Evolutionary conservation across 2,329 filamentous ascomycete species (phyloP), one percentile per base, ranked within the genome.

Genomic region (Microcyclospora pomicola): DNA sequence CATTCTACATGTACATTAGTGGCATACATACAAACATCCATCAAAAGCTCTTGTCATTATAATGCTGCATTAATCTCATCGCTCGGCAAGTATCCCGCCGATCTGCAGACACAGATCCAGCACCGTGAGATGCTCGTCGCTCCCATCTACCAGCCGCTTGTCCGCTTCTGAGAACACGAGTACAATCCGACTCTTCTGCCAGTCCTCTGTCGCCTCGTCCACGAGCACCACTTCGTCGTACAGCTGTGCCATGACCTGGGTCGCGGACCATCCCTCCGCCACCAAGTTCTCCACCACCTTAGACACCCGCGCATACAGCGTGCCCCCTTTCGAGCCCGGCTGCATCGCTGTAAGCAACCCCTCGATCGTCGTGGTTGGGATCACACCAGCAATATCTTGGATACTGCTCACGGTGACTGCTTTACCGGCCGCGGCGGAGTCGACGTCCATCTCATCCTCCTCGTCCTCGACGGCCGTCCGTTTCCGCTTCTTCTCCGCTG

Each of bases 261-360:
- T 77, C 15, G 88, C 91, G 58, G 87, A 95, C 88, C 91, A 98
- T 7, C 91, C 91, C 63, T 96, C 91, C 0, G 88, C 88, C 34
- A 96, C 79, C 68, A 98, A 77, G 47, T 94, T 82, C 51, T 87
- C 83, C 5, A 96, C 82, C 5, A 84, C 78, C 47, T 76, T 77
- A 0, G 85, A 77, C 12, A 98, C 74, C 10, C 73, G 70, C 42
- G 77, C 71, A 54, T 93, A 98, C 2, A 44, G 69, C 11, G 73
- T 68, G 1, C 72, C 71, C 29, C 69, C 69, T 15, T 72, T 72
- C 46, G 67, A 72, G 4, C 85, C 83, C 7, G 49, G 48, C 49
- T 82, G 80, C 65, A 96, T 82, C 13, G 85, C 81, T 42, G 75
- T 64, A 10, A 84, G 66, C 12, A 98, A 68, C 7, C 60, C 62